Base-by-base conservation (phyloP, 2,329 filamentous ascomycete species). In the Cercospora sp. region DNA sequence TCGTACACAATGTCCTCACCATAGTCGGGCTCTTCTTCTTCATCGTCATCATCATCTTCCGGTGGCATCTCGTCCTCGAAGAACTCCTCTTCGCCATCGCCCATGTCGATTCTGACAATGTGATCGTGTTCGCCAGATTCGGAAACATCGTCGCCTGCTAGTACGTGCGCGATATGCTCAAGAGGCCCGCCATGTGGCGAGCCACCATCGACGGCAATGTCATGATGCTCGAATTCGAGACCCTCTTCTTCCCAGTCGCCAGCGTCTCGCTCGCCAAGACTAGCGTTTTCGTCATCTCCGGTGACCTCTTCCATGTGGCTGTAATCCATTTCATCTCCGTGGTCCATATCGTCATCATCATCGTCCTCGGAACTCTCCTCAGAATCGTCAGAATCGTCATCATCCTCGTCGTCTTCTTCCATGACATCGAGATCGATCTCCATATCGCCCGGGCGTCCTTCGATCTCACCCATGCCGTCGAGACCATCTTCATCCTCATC, bases 401-500 rank as follows among this genome's bases (percentile, higher is more conserved):
- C 87, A 63, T 82, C 82, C 65, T 81, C 81, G 3, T 87, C 85
- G 3, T 87, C 85, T 9, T 85, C 81, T 30, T 85, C 86, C 1
- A 89, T 87, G 12, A 88, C 86, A 69, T 96, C 92, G 73, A 98
- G 91, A 82, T 97, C 94, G 62, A 97, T 91, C 42, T 92, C 89
- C 79, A 88, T 85, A 73, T 89, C 87, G 13, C 87, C 87, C 45
- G 87, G 83, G 48, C 89, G 79, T 66, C 87, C 87, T 82, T 90
- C 87, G 60, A 90, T 87, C 10, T 84, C 84, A 5, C 93, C 94
- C 85, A 96, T 94, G 45, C 89, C 91, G 69, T 89, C 89, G 62
- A 93, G 86, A 30, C 91, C 91, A 66, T 96, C 92, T 70, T 91
- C 85, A 69, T 96, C 92, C 67, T 95, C 92, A 75, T 96, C 94